phyloP scores from a whole-genome alignment of 75 land plant species.

The Cunninghamia lanceolata region DNA sequence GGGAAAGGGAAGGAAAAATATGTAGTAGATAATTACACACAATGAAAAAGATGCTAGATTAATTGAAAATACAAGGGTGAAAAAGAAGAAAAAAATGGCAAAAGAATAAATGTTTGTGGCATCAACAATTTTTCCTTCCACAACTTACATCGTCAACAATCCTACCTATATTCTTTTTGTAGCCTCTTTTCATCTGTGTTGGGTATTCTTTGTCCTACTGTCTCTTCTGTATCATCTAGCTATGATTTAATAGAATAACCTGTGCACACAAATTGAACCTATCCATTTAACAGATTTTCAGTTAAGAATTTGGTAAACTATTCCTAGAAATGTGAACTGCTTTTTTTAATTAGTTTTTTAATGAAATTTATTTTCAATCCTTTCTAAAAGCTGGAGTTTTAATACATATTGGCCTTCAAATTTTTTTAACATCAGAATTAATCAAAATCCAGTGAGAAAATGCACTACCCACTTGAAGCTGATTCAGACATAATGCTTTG shows the following conservation, averaged over 20 bases:
- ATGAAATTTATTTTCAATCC: background rate
- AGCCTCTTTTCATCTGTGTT: background rate
- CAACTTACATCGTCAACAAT: background rate
- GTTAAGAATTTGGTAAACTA: background rate
- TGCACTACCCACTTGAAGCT: constrained; percentile 5
- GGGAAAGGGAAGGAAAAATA: background rate
- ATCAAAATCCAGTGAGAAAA: background rate
- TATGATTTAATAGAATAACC: background rate
- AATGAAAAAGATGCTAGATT: background rate
- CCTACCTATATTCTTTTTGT: background rate
- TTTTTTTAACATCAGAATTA: background rate
- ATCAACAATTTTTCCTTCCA: background rate
- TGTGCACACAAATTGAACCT: background rate
- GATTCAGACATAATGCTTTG: background rate
- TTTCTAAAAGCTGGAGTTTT: background rate
- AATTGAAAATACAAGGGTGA: background rate
- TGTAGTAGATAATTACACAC: background rate
- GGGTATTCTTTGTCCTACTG: background rate
- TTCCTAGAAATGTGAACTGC: background rate
- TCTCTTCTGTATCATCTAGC: background rate
- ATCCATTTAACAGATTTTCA: background rate
- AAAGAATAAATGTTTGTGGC: background rate
- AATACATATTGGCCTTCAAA: background rate
- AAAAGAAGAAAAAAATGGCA: background rate
- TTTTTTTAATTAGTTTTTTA: background rate